Evolutionary conservation across 192 early-diverging fungal genomes (phyloP).

Genomic region (Backusella luteola): DNA sequence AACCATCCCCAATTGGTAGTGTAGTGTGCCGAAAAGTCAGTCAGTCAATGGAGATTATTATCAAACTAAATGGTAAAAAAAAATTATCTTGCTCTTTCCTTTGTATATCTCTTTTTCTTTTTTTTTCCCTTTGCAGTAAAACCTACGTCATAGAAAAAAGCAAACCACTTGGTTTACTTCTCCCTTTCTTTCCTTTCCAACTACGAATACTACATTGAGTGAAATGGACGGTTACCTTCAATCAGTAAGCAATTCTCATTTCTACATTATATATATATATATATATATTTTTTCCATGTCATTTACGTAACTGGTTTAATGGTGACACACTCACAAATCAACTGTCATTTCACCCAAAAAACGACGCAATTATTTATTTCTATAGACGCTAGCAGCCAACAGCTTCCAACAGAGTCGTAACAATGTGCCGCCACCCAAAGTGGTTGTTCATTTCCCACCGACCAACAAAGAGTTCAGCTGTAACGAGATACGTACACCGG

Average conservation of each 20-base stretch:
- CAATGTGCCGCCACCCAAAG: neutral
- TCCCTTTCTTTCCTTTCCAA: slow-evolving; percentile 1
- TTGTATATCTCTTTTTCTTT: neutral
- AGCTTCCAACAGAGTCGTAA: neutral
- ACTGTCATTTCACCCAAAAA: neutral
- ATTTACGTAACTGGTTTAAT: neutral
- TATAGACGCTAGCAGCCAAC: slow-evolving; percentile 8
- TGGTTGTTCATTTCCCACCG: slow-evolving; percentile 31
- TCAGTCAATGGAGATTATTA: slow-evolving; percentile 1
- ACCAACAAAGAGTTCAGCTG: slow-evolving; percentile 33
- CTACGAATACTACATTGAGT: neutral
- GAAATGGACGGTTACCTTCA: slow-evolving; percentile 19
- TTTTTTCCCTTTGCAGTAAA: neutral
- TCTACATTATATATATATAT: neutral
- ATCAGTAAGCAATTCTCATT: slow-evolving; percentile 11
- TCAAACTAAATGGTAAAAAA: neutral
- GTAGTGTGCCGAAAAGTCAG: neutral
- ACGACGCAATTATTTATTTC: neutral
- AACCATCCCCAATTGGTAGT: too few species aligned
- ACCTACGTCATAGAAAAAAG: neutral
- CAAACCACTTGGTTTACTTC: neutral
- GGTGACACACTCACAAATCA: neutral
- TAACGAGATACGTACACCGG: slow-evolving; percentile 47
- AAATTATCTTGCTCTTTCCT: neutral
- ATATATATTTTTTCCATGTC: neutral